Evolutionary conservation across 2,329 filamentous ascomycete species (phyloP).

Genomic region (Apiospora sp.): DNA sequence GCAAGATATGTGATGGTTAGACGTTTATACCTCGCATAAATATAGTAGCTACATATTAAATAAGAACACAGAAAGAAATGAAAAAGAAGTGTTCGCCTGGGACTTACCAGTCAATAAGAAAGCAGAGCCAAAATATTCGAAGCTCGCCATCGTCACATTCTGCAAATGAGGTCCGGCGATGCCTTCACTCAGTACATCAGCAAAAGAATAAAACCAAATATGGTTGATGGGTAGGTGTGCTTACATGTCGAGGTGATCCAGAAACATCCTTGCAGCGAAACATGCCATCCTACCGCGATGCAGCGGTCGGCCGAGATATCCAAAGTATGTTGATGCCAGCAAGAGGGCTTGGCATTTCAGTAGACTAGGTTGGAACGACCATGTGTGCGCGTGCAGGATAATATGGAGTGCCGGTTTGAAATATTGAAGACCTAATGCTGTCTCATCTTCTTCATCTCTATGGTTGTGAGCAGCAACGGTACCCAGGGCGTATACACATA

Average conservation of each 20-base stretch:
- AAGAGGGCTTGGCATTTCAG: constrained; percentile 45
- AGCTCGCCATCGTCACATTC: constrained; percentile 55
- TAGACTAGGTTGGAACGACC: constrained; percentile 44
- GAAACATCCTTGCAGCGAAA: constrained; percentile 42
- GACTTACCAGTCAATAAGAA: constrained; percentile 73
- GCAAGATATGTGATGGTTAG: constrained; percentile 15
- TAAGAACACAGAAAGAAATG: not conserved
- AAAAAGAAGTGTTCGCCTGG: not conserved
- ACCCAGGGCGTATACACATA: constrained; percentile 48
- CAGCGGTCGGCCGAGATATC: constrained; percentile 46
- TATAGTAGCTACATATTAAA: too few relatives aligned
- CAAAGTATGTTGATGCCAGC: constrained; percentile 48
- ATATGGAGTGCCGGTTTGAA: constrained; percentile 47
- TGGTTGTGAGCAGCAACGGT: constrained; percentile 34
- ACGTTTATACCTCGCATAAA: not conserved
- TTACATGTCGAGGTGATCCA: constrained; percentile 43
- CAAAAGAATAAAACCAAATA: constrained; percentile 29
- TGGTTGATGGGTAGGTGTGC: constrained; percentile 14
- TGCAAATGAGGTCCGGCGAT: constrained; percentile 30
- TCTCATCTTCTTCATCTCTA: constrained; percentile 34
- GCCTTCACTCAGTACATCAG: constrained; percentile 27
- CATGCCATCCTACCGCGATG: constrained; percentile 47
- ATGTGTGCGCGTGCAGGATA: constrained; percentile 43
- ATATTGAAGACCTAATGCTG: constrained; percentile 42
- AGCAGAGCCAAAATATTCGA: constrained; percentile 75